Conservation (phyloP, 768 basidiomycete species). For the Russula foetens region DNA sequence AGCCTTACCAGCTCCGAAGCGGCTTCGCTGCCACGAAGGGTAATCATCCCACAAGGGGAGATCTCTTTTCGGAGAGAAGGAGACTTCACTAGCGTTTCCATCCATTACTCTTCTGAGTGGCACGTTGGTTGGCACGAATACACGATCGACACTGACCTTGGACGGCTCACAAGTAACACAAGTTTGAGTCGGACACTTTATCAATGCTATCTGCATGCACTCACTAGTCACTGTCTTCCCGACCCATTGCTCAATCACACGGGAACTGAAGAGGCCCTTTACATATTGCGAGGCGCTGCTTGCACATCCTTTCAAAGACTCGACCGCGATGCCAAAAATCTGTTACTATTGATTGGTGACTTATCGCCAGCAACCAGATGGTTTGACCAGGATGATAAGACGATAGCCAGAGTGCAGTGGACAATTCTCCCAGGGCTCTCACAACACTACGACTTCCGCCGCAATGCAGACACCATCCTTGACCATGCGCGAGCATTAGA, state of each 20-base stretch:
- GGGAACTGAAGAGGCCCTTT: slow-evolving; percentile 38
- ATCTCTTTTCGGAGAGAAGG: neutral
- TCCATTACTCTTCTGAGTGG: neutral
- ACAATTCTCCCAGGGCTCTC: neutral
- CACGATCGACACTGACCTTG: slow-evolving; percentile 26
- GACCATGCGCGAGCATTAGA: neutral
- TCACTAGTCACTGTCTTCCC: slow-evolving; percentile 34
- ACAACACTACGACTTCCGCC: slow-evolving; percentile 1
- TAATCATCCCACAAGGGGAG: slow-evolving; percentile 5
- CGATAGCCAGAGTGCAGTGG: slow-evolving; percentile 1
- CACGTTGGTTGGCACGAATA: slow-evolving; percentile 25
- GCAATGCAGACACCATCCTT: neutral
- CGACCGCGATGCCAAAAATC: neutral
- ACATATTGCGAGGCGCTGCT: slow-evolving; percentile 31
- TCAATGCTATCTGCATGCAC: slow-evolving; percentile 38
- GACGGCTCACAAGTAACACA: slow-evolving; percentile 24
- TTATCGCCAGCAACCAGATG: neutral
- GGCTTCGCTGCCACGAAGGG: neutral
- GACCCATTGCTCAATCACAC: slow-evolving; percentile 39
- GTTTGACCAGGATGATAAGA: no score
- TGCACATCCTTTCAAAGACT: slow-evolving; percentile 35
- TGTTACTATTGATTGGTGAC: neutral
- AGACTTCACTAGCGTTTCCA: neutral
- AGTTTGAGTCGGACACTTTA: slow-evolving; percentile 29
- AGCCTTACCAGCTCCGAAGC: neutral